These are phyloP conservation scores for Fusarium oligoseptatum DNA, from an alignment of 2,329 filamentous ascomycete species.

Conservation along the genomic window DNA sequence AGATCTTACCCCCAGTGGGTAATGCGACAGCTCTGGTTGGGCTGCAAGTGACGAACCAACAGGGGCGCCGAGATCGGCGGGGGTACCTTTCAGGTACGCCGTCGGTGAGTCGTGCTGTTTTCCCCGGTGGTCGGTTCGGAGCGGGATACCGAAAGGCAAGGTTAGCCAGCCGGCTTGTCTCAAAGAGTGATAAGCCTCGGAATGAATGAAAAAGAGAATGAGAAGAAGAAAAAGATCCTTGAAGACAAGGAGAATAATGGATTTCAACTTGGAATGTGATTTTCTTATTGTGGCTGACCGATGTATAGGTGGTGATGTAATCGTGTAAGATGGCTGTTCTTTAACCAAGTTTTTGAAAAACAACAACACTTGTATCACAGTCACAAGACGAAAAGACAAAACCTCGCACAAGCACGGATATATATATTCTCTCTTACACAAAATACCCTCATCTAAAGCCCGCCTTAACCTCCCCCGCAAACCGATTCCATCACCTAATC, in stretches of 20 bases:
- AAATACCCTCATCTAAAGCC: background rate
- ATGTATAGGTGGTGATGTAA: background rate
- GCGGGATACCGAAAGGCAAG: constrained; percentile 18
- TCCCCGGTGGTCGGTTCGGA: constrained; percentile 19
- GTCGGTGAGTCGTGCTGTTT: background rate
- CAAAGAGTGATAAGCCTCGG: background rate
- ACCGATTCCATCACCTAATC: background rate
- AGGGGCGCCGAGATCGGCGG: constrained; percentile 30
- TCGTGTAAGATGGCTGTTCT: background rate
- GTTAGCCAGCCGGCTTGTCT: constrained; percentile 20
- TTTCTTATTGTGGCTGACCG: background rate
- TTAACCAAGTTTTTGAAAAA: background rate
- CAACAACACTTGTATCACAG: background rate
- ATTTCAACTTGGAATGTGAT: background rate
- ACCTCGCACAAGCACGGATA: background rate
- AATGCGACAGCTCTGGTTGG: constrained; percentile 39
- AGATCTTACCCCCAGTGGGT: constrained; percentile 9
- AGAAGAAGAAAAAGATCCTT: background rate
- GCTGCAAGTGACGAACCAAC: background rate
- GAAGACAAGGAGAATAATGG: background rate
- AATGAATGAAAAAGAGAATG: background rate
- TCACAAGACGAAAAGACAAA: background rate
- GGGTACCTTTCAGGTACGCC: background rate
- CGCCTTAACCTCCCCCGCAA: background rate
- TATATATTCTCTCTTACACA: background rate